These are phyloP conservation scores for Neonectria magnoliae DNA, from an alignment of 2,329 filamentous ascomycete genomes.

Conservation along the genomic window DNA sequence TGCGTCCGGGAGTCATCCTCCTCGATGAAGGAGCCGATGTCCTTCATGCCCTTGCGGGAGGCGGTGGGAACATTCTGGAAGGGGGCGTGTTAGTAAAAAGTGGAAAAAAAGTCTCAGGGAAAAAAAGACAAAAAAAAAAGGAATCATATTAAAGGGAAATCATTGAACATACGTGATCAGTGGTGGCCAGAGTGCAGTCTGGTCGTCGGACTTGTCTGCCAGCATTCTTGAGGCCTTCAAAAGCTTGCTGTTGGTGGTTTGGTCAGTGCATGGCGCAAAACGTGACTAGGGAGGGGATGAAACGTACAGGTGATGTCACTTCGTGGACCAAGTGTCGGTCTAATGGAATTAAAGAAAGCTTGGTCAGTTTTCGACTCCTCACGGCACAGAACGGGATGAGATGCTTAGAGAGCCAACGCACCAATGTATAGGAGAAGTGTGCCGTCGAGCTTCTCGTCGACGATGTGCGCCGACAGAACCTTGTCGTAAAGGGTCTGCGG, in stretches of 20 bases:
- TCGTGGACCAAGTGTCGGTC: slow-evolving; percentile 97
- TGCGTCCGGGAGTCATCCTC: slow-evolving; percentile 93
- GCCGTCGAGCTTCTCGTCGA: slow-evolving; percentile 94
- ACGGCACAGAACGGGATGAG: too few species aligned
- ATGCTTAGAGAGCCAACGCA: slow-evolving; percentile 54
- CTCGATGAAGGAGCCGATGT: slow-evolving; percentile 91
- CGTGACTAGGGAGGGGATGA: slow-evolving; percentile 5
- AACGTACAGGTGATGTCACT: slow-evolving; percentile 90
- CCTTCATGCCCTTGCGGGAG: slow-evolving; percentile 91
- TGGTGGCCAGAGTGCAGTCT: slow-evolving; percentile 96
- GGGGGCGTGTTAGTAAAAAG: slow-evolving; percentile 27
- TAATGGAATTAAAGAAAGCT: slow-evolving; percentile 46
- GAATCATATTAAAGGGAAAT: background rate
- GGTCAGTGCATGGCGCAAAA: slow-evolving; percentile 28
- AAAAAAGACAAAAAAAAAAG: background rate
- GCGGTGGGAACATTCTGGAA: slow-evolving; percentile 89
- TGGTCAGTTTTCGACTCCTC: slow-evolving; percentile 23
- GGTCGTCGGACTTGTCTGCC: slow-evolving; percentile 88
- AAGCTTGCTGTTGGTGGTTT: slow-evolving; percentile 77
- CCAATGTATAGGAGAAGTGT: slow-evolving; percentile 94
- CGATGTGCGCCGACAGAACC: slow-evolving; percentile 93
- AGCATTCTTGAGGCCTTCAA: slow-evolving; percentile 93
- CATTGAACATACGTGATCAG: slow-evolving; percentile 83
- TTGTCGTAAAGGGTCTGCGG: slow-evolving; percentile 96
- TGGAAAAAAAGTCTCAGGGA: background rate